These are phyloP conservation scores for Plasmopara viticola DNA, from an alignment of 352 stramenopile species.

Conservation along the genomic window DNA sequence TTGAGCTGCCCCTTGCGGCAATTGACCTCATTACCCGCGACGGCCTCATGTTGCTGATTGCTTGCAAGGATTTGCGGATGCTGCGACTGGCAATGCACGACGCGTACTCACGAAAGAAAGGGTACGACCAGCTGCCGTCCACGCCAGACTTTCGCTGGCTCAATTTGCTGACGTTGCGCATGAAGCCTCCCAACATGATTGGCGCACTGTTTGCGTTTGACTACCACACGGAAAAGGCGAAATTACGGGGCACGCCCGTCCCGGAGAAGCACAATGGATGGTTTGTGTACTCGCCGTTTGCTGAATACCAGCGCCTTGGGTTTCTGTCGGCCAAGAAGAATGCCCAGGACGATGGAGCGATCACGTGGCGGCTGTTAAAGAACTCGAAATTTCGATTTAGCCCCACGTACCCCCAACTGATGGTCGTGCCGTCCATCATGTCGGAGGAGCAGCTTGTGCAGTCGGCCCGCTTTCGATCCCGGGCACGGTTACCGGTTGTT, in stretches of 20 bases:
- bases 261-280: slow-evolving; percentile 67
- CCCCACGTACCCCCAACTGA: slow-evolving; percentile 91
- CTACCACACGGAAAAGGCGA: slow-evolving; percentile 64
- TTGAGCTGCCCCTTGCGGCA: slow-evolving; percentile 71
- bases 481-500: slow-evolving; percentile 88
- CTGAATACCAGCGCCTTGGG: slow-evolving; percentile 77
- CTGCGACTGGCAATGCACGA: slow-evolving; percentile 81
- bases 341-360: slow-evolving; percentile 24
- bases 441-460: slow-evolving; percentile 88
- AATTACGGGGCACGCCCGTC: slow-evolving; percentile 25
- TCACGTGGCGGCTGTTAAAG: slow-evolving; percentile 83
- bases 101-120: slow-evolving; percentile 77
- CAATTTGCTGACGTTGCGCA: slow-evolving; percentile 67
- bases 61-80: slow-evolving; percentile 76
- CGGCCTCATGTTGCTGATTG: slow-evolving; percentile 72
- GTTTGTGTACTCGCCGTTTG: slow-evolving; percentile 76
- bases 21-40: slow-evolving; percentile 77
- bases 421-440: slow-evolving; percentile 92
- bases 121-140: slow-evolving; percentile 66
- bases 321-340: slow-evolving; percentile 55
- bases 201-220: slow-evolving; percentile 74
- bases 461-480: slow-evolving; percentile 88
- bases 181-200: slow-evolving; percentile 78
- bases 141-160: slow-evolving; percentile 77
- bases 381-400: slow-evolving; percentile 90